A percentile compares a stretch with the other conserved stretches of the same genome.
Conservation (phyloP, 1,284 basidiomycete species). For the Omphalotus olearius region DNA sequence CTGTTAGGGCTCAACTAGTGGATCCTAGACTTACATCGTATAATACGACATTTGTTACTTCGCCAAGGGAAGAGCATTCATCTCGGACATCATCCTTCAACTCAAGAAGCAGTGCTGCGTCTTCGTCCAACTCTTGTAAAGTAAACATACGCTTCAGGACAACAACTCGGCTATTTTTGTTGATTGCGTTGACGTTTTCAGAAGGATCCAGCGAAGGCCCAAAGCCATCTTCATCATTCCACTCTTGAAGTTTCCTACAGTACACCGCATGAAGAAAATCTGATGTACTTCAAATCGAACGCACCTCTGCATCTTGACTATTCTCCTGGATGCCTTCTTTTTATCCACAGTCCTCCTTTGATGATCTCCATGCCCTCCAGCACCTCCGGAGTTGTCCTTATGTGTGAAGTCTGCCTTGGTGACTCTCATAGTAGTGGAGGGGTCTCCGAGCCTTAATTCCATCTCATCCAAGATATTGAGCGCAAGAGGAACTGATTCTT, state of each 20-base stretch:
- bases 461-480: slow-evolving; percentile 89
- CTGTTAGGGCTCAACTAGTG: not conserved
- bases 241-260: slow-evolving; percentile 75
- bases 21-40: slow-evolving; percentile 75
- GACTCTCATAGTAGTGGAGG: slow-evolving; percentile 76
- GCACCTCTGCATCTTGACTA: slow-evolving; percentile 88
- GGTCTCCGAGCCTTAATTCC: slow-evolving; percentile 82
- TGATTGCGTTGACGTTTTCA: slow-evolving; percentile 40
- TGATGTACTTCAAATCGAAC: slow-evolving; percentile 21
- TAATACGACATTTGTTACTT: slow-evolving; percentile 94
- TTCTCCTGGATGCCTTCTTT: slow-evolving; percentile 74
- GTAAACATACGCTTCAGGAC: slow-evolving; percentile 97
- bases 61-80: slow-evolving; percentile 88
- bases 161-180: slow-evolving; percentile 74
- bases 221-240: slow-evolving; percentile 84
- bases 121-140: slow-evolving; percentile 81
- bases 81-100: slow-evolving; percentile 96
- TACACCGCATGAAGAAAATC: slow-evolving; percentile 5
- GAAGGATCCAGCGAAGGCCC: slow-evolving; percentile 56
- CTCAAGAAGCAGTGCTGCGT: slow-evolving; percentile 85
- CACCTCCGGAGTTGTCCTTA: slow-evolving; percentile 38
- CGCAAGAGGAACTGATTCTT: slow-evolving; percentile 88
- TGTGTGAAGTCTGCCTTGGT: slow-evolving; percentile 82
- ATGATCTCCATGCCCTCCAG: slow-evolving; percentile 30
- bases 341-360: slow-evolving; percentile 75